Evolutionary conservation across 306 rosid species (phyloP), one percentile per base, ranked within the genome.

Genomic region (Fragaria iinumae): DNA sequence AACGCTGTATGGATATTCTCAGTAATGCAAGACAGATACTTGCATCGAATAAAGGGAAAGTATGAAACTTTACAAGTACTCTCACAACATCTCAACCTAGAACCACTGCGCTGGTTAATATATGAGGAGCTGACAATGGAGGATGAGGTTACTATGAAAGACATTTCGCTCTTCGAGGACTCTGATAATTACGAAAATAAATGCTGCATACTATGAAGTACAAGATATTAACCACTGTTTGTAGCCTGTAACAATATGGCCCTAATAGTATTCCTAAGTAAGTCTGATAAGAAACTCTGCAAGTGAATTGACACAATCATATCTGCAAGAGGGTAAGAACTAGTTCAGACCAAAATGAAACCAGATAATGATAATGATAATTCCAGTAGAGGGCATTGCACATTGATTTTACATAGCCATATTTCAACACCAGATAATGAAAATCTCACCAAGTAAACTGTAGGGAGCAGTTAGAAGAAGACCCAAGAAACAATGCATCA

Each of bases 131-230:
- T 82, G 76, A 41, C 56, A 43, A 87, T 21, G 74, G 76, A 83
- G 73, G 85, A 76, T 36, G 89, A 68, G 57, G 84, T 83, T 75
- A 84, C 72, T 56, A 81, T 84, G 32, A 86, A 84, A 20, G 94
- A 82, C 97, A 94, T 94, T 83, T 53, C 77, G 65, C 59, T 62
- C 71, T 82, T 32, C 43, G 44, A 52, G 74, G 20, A 45, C 59
- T 80, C 55, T 20, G 32, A 57, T 23, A 56, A 44, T 32, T 72
- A 79, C 16, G 5, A 43, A 49, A 38, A 10, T 44, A 65, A 36
- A 48, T n/a, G 23, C 11, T 18, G 39, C 69, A 52, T 41, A 10
- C 18, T 69, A 12, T 34, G 76, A 71, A 49, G 34, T 43, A 9
- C 68, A 18, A 21, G 65, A 29, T 25, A 43, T 11, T 4, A 43